phyloP scores from a whole-genome alignment of 179 eudicot genomes.

The Corrigiola litoralis region DNA sequence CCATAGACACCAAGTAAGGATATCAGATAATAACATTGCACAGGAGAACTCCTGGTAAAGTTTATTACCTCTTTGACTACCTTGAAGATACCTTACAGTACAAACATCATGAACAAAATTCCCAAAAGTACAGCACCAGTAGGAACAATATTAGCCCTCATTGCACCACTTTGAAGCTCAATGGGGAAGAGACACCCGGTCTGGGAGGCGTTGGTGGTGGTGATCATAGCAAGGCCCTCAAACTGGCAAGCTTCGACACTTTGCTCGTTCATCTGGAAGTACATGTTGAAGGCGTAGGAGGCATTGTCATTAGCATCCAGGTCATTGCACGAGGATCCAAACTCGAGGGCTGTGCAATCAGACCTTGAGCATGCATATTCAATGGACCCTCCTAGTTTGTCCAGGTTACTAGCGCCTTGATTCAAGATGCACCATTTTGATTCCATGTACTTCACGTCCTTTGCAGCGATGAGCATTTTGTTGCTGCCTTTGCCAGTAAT shows the following conservation, averaged over 20 bases:
- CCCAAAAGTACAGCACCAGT: slow-evolving; percentile 3
- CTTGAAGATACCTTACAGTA: slow-evolving; percentile 13
- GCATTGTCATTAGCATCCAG: slow-evolving; percentile 30
- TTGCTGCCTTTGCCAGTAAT: slow-evolving; percentile 35
- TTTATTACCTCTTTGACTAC: slow-evolving; percentile 14
- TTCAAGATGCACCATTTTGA: slow-evolving; percentile 49
- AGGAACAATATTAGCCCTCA: slow-evolving; percentile 8
- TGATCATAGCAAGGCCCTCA: slow-evolving; percentile 40
- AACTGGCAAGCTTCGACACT: slow-evolving; percentile 54
- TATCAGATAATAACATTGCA: background rate
- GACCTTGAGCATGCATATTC: slow-evolving; percentile 47
- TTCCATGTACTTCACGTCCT: slow-evolving; percentile 42
- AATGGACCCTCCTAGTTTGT: slow-evolving; percentile 12
- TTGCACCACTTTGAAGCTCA: slow-evolving; percentile 29
- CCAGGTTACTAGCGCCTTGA: slow-evolving; percentile 17
- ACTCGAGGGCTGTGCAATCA: slow-evolving; percentile 51
- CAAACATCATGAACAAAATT: slow-evolving; percentile 14
- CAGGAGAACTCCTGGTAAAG: background rate
- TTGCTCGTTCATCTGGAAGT: slow-evolving; percentile 58
- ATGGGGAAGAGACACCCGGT: slow-evolving; percentile 56
- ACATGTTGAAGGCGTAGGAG: slow-evolving; percentile 67
- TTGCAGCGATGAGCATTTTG: slow-evolving; percentile 41
- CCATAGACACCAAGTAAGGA: background rate
- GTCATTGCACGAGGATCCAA: slow-evolving; percentile 46
- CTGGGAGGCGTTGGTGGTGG: slow-evolving; percentile 30